Conservation (phyloP, 176 grass and related monocot genomes). For the Neostapfia colusana region DNA sequence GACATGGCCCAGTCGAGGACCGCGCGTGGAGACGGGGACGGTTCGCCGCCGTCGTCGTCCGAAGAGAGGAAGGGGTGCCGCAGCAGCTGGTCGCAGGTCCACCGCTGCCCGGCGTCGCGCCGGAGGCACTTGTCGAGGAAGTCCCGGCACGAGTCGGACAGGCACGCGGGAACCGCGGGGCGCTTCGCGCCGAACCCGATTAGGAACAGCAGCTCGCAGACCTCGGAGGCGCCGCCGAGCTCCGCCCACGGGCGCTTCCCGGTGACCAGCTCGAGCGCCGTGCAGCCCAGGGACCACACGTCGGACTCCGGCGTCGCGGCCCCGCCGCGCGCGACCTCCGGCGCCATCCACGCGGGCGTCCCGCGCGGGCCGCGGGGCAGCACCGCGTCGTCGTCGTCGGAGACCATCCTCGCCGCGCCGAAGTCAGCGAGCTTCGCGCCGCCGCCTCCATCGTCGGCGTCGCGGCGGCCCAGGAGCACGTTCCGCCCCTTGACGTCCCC, state of each 20-base stretch:
- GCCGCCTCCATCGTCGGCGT: not conserved
- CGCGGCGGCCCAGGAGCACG: conserved; percentile 44
- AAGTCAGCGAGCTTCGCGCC: conserved; percentile 79
- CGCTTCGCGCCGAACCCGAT: conserved; percentile 60
- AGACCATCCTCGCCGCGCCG: conserved; percentile 52
- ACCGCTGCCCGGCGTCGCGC: conserved; percentile 56
- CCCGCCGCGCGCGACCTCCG: conserved; percentile 72
- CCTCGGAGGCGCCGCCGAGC: conserved; percentile 38
- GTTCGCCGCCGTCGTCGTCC: not conserved
- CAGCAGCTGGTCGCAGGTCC: conserved; percentile 67
- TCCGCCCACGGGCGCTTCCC: conserved; percentile 72
- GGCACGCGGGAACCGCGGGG: conserved; percentile 47
- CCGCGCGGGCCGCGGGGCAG: conserved; percentile 29
- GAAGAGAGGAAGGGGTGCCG: conserved; percentile 69
- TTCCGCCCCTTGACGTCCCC: conserved; percentile 88
- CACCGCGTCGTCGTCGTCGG: not conserved
- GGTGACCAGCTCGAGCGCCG: conserved; percentile 74
- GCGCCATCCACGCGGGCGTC: conserved; percentile 92
- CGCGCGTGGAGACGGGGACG: conserved; percentile 56
- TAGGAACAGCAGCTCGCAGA: conserved; percentile 52
- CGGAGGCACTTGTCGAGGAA: conserved; percentile 86
- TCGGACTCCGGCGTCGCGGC: conserved; percentile 59
- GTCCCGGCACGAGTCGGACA: conserved; percentile 58
- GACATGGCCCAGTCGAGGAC: conserved; percentile 63
- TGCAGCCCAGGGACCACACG: conserved; percentile 92